Base-by-base conservation (phyloP, 768 basidiomycete genomes). In the Naganishia vaughanmartiniae region DNA sequence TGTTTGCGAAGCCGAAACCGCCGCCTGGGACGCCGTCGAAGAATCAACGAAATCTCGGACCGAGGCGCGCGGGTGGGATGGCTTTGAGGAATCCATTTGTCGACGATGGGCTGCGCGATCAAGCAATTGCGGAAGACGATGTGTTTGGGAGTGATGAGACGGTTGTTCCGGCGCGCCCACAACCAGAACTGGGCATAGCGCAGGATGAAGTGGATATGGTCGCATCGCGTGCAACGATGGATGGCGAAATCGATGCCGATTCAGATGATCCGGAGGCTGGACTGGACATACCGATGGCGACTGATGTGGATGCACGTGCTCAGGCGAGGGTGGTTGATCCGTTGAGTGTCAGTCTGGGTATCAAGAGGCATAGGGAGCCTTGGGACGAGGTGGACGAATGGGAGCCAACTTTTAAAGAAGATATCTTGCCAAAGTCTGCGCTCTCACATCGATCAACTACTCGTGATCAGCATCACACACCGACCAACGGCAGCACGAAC, bases 371-470 rank as follows among this genome's bases (percentile, higher is more conserved):
- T 54, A 36, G 65, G 12, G 53, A 36, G 10, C 51, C 71, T 51
- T 66, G 24, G 45, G 48, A 39, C 24, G 54, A 69, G 19, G 74
- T 74, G 24, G 73, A 75, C 19, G 72, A 72, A 7, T 48, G 66
- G 17, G 72, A 71, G n/a, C 42, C 60, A 26, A 63, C 60, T n/a
- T 45, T 63, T 42, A 63, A 63, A 42, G 60, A 46, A 5, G 60
- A 63, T 30, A 26, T 63, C 7, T 42, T 63, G 6, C 28, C n/a
- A 34, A n/a, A 39, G 31, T 34, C 31, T 14, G 36, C 57, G 34
- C 11, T 36, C 4, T 5, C 57, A 12, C 10, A 17, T 33, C 12
- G 54, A 55, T 14, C 54, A 4, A 26, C 6, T 7, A 6, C 4
- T 19, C 26, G 17, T 14, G 26, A 28, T 21, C 19, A 15, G 30